Base-by-base conservation (phyloP, 495 filamentous ascomycete species). In the Xanthoparmelia taractica region DNA sequence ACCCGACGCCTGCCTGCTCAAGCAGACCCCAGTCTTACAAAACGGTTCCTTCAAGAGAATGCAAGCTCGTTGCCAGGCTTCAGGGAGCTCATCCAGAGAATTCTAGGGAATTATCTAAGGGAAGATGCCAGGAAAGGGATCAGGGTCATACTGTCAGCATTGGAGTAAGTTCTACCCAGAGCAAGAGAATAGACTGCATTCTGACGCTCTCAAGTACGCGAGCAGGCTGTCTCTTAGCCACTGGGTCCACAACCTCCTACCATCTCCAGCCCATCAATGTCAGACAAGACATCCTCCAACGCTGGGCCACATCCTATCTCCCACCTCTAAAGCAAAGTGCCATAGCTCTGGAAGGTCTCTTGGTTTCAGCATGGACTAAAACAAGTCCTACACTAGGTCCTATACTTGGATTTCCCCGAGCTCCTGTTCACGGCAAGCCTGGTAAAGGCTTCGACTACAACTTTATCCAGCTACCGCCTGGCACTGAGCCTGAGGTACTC, bases 171-270 rank as follows among this genome's bases (percentile, higher is more conserved):
- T 61, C 55, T 34, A 15, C 17, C 20, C 6, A 7, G 11, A 4
- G 6, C 12, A 2, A 13, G 5, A 29, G 17, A 8, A 40, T 58
- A 27, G 40, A 37, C 31, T 25, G 6, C 7, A 41, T n/a, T 60
- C 58, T 61, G 29, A 64, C 37, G 10, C 1, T 27, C 17, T 10
- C 10, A 36, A 92, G 87, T 64, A 88, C 87, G 36, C 79, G 79
- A n/a, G 74, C 84, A 0, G 89, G 88, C 12, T 90, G 84, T 40
- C 70, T 90, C 20, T 71, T 89, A 20, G 72, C 86, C 25, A 91
- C 88, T 0, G 87, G 87, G 29, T 84, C 83, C 29, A 76, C 76
- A 37, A 85, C 78, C 2, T 82, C 83, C 0, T 72, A 91, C 29
- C 80, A 87, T 59, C 74, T 83, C 58, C 89, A 89, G 65, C 79